Conservation (phyloP, 2,329 filamentous ascomycete species). For the Nannizzia gypsea region DNA sequence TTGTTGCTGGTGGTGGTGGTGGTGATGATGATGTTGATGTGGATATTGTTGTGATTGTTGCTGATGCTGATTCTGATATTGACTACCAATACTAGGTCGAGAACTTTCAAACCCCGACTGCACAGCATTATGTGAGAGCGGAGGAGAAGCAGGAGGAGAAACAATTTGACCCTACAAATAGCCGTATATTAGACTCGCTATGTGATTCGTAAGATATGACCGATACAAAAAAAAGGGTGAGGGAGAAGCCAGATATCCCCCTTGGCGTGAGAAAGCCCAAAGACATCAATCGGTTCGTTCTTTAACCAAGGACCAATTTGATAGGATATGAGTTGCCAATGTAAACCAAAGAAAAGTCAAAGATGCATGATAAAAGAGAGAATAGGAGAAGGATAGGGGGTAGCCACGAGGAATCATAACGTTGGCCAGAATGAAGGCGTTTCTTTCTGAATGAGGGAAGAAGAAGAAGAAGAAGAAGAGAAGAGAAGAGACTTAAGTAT, state of each 20-base stretch:
- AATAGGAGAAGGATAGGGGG: neutral
- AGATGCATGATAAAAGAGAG: neutral
- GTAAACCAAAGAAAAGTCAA: neutral
- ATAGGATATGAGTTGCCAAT: constrained; percentile 1
- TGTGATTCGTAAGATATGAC: neutral
- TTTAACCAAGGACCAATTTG: neutral
- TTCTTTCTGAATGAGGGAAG: neutral
- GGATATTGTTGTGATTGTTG: neutral
- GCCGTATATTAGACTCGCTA: constrained; percentile 7
- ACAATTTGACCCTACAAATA: constrained; percentile 7
- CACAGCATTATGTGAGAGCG: neutral
- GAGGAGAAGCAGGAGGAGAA: neutral
- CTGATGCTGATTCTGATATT: neutral
- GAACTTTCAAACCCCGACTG: neutral
- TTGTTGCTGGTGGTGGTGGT: neutral
- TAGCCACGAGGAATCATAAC: neutral
- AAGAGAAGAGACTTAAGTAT: constrained; percentile 48
- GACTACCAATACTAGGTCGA: neutral
- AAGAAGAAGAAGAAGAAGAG: neutral
- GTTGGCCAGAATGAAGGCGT: neutral
- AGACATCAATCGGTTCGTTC: neutral
- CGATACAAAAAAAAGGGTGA: neutral
- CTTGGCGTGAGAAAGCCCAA: neutral
- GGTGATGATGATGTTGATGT: neutral
- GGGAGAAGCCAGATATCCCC: neutral